A percentile compares a stretch with the other conserved stretches of the same genome.
phyloP scores from a whole-genome alignment of 257 asterid species.

The Parsonsia alboflavescens region DNA sequence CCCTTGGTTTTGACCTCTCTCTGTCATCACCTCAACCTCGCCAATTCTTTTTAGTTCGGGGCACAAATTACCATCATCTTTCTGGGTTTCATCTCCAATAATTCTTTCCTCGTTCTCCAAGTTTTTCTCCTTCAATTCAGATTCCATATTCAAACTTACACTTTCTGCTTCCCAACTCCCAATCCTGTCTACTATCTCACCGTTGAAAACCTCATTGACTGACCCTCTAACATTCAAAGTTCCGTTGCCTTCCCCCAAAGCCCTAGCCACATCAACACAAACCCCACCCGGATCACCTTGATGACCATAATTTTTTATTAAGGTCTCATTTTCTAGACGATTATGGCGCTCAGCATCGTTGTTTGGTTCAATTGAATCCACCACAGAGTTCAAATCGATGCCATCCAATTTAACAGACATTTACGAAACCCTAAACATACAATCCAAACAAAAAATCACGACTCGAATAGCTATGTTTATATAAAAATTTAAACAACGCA shows the following conservation, averaged over 20 bases:
- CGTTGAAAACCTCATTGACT: neutral
- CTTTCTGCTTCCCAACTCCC: constrained; percentile 9
- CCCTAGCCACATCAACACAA: constrained; percentile 41
- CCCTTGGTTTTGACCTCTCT: neutral
- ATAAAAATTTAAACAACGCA: neutral
- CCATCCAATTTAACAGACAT: constrained; percentile 30
- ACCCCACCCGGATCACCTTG: constrained; percentile 12
- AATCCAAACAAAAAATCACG: constrained; percentile 4
- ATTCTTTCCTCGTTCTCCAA: neutral
- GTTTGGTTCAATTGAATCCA: constrained; percentile 19
- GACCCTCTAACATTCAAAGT: constrained; percentile 1
- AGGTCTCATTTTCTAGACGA: constrained; percentile 32
- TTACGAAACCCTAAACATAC: constrained; percentile 35
- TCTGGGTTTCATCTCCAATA: neutral
- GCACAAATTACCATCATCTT: constrained; percentile 1
- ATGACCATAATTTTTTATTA: constrained; percentile 22
- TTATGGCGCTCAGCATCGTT: constrained; percentile 20
- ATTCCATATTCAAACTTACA: neutral
- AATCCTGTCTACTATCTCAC: constrained; percentile 1
- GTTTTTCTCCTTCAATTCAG: neutral
- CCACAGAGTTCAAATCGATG: constrained; percentile 19
- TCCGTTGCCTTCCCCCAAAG: constrained; percentile 29
- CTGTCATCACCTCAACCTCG: neutral
- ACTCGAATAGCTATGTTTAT: neutral
- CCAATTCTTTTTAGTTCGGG: constrained; percentile 4